Evolutionary conservation across 768 basidiomycete genomes (phyloP), one percentile per base, ranked within the genome.

Genomic region (Russula emetica): DNA sequence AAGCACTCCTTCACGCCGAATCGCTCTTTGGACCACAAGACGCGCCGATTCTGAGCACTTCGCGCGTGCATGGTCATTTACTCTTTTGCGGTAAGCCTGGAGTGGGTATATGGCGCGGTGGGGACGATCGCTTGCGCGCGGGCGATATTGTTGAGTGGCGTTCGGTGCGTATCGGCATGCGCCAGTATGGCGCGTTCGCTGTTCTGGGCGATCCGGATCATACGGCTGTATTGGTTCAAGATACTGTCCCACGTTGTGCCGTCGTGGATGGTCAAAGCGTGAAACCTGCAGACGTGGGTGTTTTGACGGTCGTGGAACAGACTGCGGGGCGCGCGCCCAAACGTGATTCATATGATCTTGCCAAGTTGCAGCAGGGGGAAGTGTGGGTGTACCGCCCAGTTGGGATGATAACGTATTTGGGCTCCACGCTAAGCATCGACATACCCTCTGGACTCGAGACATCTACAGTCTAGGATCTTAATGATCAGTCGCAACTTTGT

Each of bases 141-240:
- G 83, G 84, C 9, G 83, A 85, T 61, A 80, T 85, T 54, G 78
- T 81, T 38, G 80, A 84, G 66, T 84, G 83, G 82, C 70, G 78
- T 34, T 72, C 62, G 60, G 83, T 70, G 60, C 34, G 69, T 62
- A 36, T 71, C 66, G 59, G 67, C 62, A 24, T 20, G 26, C 44
- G 52, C 1, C 44, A 62, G 55, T 36, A 45, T 20, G 59, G 54
- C 8, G 51, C 72, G 13, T 73, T 66, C 64, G 68, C 71, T 54
- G 72, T 72, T 4, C 70, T 85, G 14, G 83, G 83, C 3, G 75
- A 78, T 57, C 83, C 83, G 7, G 83, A 84, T 59, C 83, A 84
- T 68, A 85, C 83, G 3, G 80, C 82, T 36, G 72, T 84, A 57
- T 76, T 85, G 52, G 74, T 80, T 36, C 60, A 69, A 49, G 81